Conservation (phyloP, 495 filamentous ascomycete genomes). For the Tuber borchii region DNA sequence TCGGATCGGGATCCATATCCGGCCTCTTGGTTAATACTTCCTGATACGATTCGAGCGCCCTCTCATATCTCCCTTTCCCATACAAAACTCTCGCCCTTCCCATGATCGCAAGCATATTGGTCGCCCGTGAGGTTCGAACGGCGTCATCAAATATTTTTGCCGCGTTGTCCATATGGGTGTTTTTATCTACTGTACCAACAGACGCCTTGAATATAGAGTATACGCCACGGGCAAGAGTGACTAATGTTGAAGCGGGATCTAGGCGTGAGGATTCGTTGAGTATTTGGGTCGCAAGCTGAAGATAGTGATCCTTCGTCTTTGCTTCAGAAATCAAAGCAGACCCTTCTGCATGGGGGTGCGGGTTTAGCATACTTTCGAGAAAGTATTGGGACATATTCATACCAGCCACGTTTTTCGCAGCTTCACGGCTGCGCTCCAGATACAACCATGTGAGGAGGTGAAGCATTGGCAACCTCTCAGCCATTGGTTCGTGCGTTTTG, state of each 20-base stretch:
- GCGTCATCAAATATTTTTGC: conserved; percentile 91
- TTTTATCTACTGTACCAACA: conserved; percentile 62
- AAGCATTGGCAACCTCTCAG: conserved; percentile 79
- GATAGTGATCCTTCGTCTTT: conserved; percentile 84
- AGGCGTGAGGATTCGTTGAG: conserved; percentile 92
- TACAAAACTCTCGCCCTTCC: conserved; percentile 80
- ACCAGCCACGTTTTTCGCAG: conserved; percentile 54
- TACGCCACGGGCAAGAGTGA: conserved; percentile 87
- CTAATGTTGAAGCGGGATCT: conserved; percentile 79
- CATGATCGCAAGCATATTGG: conserved; percentile 83
- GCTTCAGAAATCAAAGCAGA: conserved; percentile 57
- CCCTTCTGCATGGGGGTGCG: conserved; percentile 13
- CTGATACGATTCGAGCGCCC: conserved; percentile 79
- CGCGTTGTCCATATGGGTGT: conserved; percentile 71
- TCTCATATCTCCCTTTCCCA: conserved; percentile 71
- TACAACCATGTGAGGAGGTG: conserved; percentile 87
- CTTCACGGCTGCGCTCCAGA: conserved; percentile 81
- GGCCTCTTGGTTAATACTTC: conserved; percentile 76
- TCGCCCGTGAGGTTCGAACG: conserved; percentile 68
- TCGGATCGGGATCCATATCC: conserved; percentile 85
- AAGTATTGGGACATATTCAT: conserved; percentile 1
- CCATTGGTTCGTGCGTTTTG: conserved; percentile 58
- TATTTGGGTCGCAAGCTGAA: conserved; percentile 79
- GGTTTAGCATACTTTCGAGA: neutral
- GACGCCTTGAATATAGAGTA: conserved; percentile 82